A percentile compares a stretch with the other conserved stretches of the same genome.
Conservation (phyloP, 345 rosid genomes). For the Eutrema japonicum region DNA sequence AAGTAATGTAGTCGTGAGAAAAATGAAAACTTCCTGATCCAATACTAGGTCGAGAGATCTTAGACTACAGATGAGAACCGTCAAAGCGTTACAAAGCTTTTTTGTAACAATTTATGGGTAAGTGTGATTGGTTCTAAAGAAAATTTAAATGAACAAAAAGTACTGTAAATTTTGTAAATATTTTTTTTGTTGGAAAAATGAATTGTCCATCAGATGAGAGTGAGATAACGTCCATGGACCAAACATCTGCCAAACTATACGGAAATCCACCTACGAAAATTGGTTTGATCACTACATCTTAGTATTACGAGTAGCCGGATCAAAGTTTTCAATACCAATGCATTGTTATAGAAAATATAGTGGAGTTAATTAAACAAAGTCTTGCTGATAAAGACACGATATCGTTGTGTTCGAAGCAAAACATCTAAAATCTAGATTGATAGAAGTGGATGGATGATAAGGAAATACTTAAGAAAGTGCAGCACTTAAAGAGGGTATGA, state of each 20-base stretch:
- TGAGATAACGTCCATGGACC: background rate
- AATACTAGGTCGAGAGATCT: background rate
- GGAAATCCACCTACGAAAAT: background rate
- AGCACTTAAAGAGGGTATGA: slow-evolving; percentile 39
- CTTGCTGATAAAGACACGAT: slow-evolving; percentile 23
- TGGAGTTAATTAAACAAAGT: slow-evolving; percentile 7
- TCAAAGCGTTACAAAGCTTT: background rate
- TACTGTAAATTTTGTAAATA: slow-evolving; percentile 8
- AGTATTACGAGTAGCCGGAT: background rate
- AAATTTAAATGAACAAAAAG: background rate
- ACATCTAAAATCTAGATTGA: slow-evolving; percentile 8
- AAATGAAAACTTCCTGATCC: background rate
- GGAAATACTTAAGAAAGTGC: slow-evolving; percentile 37
- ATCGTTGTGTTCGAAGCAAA: slow-evolving; percentile 28
- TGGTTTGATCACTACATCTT: background rate
- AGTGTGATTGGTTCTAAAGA: background rate
- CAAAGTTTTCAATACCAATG: slow-evolving; percentile 2
- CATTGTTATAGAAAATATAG: background rate
- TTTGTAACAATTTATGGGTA: background rate
- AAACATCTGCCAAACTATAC: background rate
- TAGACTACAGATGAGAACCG: background rate
- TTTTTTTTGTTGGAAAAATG: background rate
- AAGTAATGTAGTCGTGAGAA: background rate
- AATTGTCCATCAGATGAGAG: no score
- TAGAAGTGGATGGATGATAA: slow-evolving; percentile 37